Evolutionary conservation across 805 yeast species (phyloP).

Genomic region (Candida easanensis): DNA sequence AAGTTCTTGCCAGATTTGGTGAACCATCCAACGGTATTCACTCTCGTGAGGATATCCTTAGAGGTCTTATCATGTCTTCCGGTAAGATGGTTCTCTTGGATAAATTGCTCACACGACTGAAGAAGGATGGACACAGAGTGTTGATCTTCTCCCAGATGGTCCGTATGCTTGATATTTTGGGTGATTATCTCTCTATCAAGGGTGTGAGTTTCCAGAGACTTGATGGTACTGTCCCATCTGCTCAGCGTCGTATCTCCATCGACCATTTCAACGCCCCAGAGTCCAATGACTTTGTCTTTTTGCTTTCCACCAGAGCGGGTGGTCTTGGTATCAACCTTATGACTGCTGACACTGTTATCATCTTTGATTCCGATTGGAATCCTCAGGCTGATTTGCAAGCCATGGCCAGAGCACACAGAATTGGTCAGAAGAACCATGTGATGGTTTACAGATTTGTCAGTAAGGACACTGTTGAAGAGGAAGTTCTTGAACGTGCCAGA

Average conservation of each 20-base stretch:
- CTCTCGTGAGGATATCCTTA: slow-evolving; percentile 74
- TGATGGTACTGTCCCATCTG: slow-evolving; percentile 95
- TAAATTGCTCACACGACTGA: slow-evolving; percentile 77
- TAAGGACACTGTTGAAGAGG: slow-evolving; percentile 97
- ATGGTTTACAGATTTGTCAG: slow-evolving; percentile 97
- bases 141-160: slow-evolving; percentile 97
- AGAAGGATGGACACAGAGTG: slow-evolving; percentile 94
- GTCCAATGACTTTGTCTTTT: slow-evolving; percentile 85
- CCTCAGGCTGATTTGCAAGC: slow-evolving; percentile 99
- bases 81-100: slow-evolving; percentile 98
- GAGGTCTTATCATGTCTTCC: slow-evolving; percentile 94
- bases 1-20: slow-evolving; percentile 66
- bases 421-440: slow-evolving; percentile 98
- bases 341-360: slow-evolving; percentile 99
- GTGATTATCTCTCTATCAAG: slow-evolving; percentile 85
- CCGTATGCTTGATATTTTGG: slow-evolving; percentile 88
- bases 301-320: slow-evolving; percentile 96
- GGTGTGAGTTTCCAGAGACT: slow-evolving; percentile 88
- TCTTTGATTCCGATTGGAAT: slow-evolving; percentile 98
- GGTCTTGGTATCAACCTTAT: slow-evolving; percentile 96
- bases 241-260: slow-evolving; percentile 89
- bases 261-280: slow-evolving; percentile 96
- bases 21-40: slow-evolving; percentile 38
- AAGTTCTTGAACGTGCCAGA: slow-evolving; percentile 93
- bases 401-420: slow-evolving; percentile 99